Conservation (phyloP, 2,329 filamentous ascomycete species). For the Venturia effusa region DNA sequence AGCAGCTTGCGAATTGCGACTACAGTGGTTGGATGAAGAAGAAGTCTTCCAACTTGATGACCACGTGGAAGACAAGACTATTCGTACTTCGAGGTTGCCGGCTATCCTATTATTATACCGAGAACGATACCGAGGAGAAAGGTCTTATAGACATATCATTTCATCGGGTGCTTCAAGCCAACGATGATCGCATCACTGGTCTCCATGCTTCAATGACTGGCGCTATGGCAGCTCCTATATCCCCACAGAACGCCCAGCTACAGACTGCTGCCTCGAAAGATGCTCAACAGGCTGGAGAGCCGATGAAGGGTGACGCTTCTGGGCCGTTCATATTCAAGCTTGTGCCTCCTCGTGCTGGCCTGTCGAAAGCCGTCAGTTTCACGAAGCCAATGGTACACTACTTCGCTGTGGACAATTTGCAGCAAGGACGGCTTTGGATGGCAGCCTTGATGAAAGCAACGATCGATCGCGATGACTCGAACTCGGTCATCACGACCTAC, state of each 20-base stretch:
- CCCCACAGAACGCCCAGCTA: conserved; percentile 31
- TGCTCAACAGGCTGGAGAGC: conserved; percentile 24
- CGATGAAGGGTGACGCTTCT: conserved; percentile 23
- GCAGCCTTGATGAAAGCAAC: conserved; percentile 97
- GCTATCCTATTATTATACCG: conserved; percentile 91
- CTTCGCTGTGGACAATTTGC: conserved; percentile 86
- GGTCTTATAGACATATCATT: conserved; percentile 96
- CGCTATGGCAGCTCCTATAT: conserved; percentile 59
- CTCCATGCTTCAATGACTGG: conserved; percentile 87
- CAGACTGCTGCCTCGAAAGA: conserved; percentile 24
- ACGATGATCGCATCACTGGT: conserved; percentile 81
- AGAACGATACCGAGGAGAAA: conserved; percentile 84
- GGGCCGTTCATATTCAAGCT: conserved; percentile 97
- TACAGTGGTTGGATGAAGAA: conserved; percentile 99
- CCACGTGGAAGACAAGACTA: conserved; percentile 93
- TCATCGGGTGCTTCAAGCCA: conserved; percentile 88
- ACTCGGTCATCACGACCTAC: conserved; percentile 79
- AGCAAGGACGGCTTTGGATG: conserved; percentile 92
- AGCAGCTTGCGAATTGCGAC: conserved; percentile 78
- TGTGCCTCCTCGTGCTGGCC: conserved; percentile 74
- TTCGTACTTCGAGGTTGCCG: conserved; percentile 88
- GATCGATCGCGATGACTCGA: conserved; percentile 75
- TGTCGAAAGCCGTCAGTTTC: conserved; percentile 88
- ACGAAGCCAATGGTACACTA: conserved; percentile 97
- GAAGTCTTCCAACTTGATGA: conserved; percentile 90